phyloP scores from a whole-genome alignment of 495 filamentous ascomycete species.

The Bacidia gigantensis region DNA sequence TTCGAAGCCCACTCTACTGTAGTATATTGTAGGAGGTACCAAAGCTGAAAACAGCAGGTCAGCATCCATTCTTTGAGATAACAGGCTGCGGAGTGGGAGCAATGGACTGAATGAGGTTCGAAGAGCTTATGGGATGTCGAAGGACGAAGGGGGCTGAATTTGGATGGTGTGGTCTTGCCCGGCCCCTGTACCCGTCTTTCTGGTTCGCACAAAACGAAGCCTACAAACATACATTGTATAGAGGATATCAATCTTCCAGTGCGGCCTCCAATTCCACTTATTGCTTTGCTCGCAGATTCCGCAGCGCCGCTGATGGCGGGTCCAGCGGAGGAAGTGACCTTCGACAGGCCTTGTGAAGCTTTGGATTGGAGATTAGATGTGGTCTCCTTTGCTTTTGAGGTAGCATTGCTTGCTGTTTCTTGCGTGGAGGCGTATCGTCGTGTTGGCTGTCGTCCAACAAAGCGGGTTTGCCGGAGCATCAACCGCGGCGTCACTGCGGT shows the following conservation, averaged over 20 bases:
- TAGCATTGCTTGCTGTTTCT: conserved; percentile 47
- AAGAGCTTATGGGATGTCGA: too few relatives aligned
- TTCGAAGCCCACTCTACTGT: conserved; percentile 77
- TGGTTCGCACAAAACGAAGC: too few relatives aligned
- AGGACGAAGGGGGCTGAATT: too few relatives aligned
- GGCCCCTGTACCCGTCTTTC: too few relatives aligned
- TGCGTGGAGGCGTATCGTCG: conserved; percentile 52
- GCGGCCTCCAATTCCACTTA: conserved; percentile 70
- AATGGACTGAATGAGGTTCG: too few relatives aligned
- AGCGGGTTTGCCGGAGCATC: conserved; percentile 44
- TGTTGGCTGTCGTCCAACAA: conserved; percentile 38
- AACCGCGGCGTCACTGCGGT: conserved; percentile 36
- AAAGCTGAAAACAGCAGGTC: conserved; percentile 42
- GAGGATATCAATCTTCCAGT: conserved; percentile 69
- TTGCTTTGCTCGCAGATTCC: conserved; percentile 44
- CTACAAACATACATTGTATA: conserved; percentile 70
- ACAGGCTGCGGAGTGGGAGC: neutral
- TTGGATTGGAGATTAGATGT: conserved; percentile 55
- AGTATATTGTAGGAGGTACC: conserved; percentile 78
- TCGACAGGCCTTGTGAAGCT: conserved; percentile 74
- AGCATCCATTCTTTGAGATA: conserved; percentile 16
- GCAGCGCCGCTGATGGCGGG: conserved; percentile 59
- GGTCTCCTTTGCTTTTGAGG: conserved; percentile 47
- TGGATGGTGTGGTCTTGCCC: too few relatives aligned
- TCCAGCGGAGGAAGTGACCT: conserved; percentile 66